Evolutionary conservation across 2,329 filamentous ascomycete genomes (phyloP).

Genomic region (Aureobasidium sp.): DNA sequence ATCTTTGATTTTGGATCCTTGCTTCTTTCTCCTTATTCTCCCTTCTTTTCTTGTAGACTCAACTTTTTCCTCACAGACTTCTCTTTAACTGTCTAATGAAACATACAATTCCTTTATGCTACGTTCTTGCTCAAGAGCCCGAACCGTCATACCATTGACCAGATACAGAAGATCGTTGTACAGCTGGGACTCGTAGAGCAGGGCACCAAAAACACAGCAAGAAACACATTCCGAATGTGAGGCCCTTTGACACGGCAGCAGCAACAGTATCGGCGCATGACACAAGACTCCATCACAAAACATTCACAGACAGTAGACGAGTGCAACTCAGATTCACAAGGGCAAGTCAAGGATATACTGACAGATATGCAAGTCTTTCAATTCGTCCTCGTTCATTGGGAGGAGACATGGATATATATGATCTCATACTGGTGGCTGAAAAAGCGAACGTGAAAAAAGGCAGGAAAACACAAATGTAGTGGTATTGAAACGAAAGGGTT

Average conservation of each 20-base stretch:
- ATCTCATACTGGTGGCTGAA: background rate
- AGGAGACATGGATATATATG: background rate
- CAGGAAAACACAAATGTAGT: background rate
- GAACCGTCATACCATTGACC: too few relatives aligned
- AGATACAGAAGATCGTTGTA: too few relatives aligned
- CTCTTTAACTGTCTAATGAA: background rate
- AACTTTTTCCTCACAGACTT: too few relatives aligned
- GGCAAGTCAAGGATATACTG: too few relatives aligned
- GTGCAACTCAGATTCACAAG: background rate
- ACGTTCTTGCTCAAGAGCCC: background rate
- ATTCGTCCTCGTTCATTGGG: background rate
- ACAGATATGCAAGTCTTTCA: background rate
- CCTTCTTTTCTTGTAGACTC: background rate
- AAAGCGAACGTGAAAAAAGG: background rate
- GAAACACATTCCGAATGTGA: too few relatives aligned
- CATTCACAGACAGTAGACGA: background rate
- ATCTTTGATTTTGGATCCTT: background rate
- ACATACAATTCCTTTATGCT: background rate
- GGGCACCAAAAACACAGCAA: too few relatives aligned
- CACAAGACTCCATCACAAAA: too few relatives aligned
- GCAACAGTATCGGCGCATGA: too few relatives aligned
- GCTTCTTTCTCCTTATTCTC: background rate
- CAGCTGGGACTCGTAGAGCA: too few relatives aligned
- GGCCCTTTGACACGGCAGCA: too few relatives aligned
- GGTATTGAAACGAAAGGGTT: background rate